Conservation (phyloP, 805 yeast genomes). For the Myxozyma sirexii region DNA sequence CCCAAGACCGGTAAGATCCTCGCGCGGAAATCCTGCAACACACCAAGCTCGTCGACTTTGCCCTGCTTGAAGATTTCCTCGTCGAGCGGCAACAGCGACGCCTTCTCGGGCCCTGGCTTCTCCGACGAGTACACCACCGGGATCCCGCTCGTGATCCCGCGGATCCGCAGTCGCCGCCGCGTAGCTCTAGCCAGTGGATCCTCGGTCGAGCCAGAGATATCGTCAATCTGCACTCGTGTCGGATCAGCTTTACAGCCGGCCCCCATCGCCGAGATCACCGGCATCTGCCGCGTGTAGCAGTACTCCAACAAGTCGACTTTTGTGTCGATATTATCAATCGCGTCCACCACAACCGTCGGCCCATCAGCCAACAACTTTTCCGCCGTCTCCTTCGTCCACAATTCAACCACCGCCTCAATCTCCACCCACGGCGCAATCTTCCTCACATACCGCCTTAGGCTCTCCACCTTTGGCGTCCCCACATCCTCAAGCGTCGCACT, state of each 20-base stretch:
- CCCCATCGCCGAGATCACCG: constrained; percentile 91
- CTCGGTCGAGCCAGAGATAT: constrained; percentile 86
- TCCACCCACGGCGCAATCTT: constrained; percentile 93
- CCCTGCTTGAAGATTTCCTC: constrained; percentile 82
- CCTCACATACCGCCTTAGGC: constrained; percentile 66
- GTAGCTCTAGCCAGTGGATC: constrained; percentile 90
- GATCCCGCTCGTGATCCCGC: constrained; percentile 74
- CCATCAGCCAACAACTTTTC: constrained; percentile 57
- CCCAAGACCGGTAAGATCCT: constrained; percentile 95
- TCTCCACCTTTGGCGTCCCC: constrained; percentile 85
- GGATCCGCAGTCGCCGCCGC: constrained; percentile 76
- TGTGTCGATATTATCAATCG: constrained; percentile 97
- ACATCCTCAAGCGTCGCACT: constrained; percentile 91
- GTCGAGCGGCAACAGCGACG: constrained; percentile 79
- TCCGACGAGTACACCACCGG: constrained; percentile 92
- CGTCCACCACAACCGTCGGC: constrained; percentile 86
- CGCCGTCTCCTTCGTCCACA: constrained; percentile 71
- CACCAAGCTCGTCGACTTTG: constrained; percentile 81
- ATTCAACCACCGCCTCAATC: constrained; percentile 72
- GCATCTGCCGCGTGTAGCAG: constrained; percentile 61
- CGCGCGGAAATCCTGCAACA: constrained; percentile 86
- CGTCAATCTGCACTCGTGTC: constrained; percentile 85
- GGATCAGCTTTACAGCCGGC: constrained; percentile 98
- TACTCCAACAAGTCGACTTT: constrained; percentile 85
- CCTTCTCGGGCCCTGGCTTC: constrained; percentile 95